These are phyloP conservation scores for Acanthamoeba lenticulata DNA, from an alignment of 208 protist species.

Conservation along the genomic window DNA sequence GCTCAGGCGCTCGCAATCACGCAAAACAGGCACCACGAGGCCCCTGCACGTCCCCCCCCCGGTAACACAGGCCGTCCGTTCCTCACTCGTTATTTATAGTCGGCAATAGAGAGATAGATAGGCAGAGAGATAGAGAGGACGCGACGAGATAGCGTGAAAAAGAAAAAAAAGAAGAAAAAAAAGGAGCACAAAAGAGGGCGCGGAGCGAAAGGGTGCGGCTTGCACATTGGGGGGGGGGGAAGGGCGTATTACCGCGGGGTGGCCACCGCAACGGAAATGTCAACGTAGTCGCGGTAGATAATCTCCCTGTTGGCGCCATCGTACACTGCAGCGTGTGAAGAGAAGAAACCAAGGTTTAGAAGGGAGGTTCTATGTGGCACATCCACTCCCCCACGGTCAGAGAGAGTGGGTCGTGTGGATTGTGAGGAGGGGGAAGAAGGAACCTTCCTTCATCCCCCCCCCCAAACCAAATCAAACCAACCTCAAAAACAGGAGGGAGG, in stretches of 20 bases:
- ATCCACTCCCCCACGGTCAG: no score
- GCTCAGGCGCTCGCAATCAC: constrained; percentile 95
- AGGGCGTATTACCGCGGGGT: constrained; percentile 87
- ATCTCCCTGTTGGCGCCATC: constrained; percentile 90
- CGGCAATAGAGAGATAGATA: no score
- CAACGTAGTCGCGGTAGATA: constrained; percentile 98
- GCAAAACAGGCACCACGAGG: constrained; percentile 97
- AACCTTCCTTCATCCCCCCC: no score
- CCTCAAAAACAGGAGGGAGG: not conserved
- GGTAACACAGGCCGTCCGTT: not conserved
- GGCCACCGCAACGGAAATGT: constrained; percentile 98
- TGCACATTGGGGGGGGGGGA: not conserved
- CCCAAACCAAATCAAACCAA: not conserved
- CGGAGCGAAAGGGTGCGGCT: not conserved
- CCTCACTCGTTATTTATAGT: no score
- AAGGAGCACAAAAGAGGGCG: no score
- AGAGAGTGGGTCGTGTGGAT: no score
- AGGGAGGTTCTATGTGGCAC: no score
- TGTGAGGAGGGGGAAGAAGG: not conserved
- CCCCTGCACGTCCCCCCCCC: constrained; percentile 82
- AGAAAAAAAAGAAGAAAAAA: no score
- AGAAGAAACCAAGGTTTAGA: not conserved
- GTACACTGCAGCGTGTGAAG: constrained; percentile 82
- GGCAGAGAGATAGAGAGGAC: no score
- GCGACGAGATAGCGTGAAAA: no score